Percentiles rank a stretch among this genome's conserved stretches.
These are phyloP conservation scores for Canariomyces notabilis DNA, from an alignment of 2,329 filamentous ascomycete genomes.

Conservation along the genomic window DNA sequence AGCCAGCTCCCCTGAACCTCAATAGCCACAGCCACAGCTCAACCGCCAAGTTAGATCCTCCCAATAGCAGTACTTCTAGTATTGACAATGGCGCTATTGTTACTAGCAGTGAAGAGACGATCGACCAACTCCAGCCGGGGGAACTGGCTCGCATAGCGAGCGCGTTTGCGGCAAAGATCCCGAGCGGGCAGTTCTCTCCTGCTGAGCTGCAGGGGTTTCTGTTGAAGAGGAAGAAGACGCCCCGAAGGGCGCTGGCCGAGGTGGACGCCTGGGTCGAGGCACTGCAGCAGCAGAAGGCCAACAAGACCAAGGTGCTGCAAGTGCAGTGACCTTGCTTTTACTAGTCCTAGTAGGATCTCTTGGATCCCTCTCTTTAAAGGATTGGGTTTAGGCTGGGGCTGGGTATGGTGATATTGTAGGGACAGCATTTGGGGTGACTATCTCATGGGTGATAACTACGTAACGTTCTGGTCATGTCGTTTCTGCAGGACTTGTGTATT, in stretches of 20 bases:
- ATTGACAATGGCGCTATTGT: too few species aligned
- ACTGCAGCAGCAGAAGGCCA: slow-evolving; percentile 45
- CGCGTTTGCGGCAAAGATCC: slow-evolving; percentile 50
- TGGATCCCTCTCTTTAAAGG: too few species aligned
- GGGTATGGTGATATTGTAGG: too few species aligned
- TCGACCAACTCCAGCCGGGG: slow-evolving; percentile 1
- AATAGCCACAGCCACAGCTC: not conserved
- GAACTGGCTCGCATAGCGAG: slow-evolving; percentile 36
- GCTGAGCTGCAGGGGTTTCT: slow-evolving; percentile 63
- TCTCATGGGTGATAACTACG: too few species aligned
- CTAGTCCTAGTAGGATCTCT: too few species aligned
- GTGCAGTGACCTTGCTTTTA: slow-evolving; percentile 37
- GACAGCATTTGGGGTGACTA: too few species aligned
- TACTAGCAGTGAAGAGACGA: too few species aligned
- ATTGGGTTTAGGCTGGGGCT: not conserved
- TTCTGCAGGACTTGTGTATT: too few species aligned
- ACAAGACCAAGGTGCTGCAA: slow-evolving; percentile 42
- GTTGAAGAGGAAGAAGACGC: slow-evolving; percentile 56
- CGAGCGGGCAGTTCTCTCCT: slow-evolving; percentile 48
- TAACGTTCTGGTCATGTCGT: too few species aligned
- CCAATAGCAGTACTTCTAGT: too few species aligned
- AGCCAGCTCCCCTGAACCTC: not conserved
- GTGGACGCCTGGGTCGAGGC: slow-evolving; percentile 50
- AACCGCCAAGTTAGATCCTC: not conserved
- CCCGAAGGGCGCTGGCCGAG: slow-evolving; percentile 49